Evolutionary conservation across 768 basidiomycete genomes (phyloP).

Genomic region (Boletus pseudopeckii): DNA sequence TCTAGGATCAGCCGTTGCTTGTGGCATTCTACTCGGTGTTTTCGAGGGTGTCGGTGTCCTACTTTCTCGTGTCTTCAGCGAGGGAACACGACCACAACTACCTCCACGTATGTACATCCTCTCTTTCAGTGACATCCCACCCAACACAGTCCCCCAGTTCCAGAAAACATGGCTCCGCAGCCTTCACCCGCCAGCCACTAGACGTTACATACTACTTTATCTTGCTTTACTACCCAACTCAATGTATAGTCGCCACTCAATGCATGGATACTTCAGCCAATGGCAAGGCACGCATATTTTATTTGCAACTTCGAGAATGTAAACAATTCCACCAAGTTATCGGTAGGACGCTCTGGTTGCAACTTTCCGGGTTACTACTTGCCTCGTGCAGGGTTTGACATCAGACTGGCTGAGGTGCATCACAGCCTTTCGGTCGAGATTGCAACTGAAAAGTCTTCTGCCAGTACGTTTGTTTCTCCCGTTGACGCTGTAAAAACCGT

Average conservation of each 20-base stretch:
- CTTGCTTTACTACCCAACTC: slow-evolving; percentile 32
- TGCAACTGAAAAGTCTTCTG: not conserved
- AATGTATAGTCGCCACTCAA: slow-evolving; percentile 37
- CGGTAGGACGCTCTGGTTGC: not conserved
- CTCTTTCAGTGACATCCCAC: not conserved
- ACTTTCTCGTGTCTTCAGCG: slow-evolving; percentile 83
- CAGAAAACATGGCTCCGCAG: slow-evolving; percentile 54
- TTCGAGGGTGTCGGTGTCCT: slow-evolving; percentile 96
- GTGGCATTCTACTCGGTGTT: slow-evolving; percentile 92
- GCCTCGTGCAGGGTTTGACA: slow-evolving; percentile 1
- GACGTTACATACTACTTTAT: slow-evolving; percentile 38
- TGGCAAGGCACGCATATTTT: slow-evolving; percentile 24
- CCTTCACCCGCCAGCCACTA: slow-evolving; percentile 47
- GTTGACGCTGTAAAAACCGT: not conserved
- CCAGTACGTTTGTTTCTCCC: slow-evolving; percentile 1
- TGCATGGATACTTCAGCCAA: slow-evolving; percentile 28
- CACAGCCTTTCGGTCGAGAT: slow-evolving; percentile 4
- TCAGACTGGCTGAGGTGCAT: slow-evolving; percentile 3
- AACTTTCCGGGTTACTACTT: not conserved
- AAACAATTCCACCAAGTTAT: not conserved
- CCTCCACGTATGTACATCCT: slow-evolving; percentile 59
- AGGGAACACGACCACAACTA: slow-evolving; percentile 74
- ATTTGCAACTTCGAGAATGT: not conserved
- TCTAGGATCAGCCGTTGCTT: slow-evolving; percentile 89
- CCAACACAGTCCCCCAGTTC: slow-evolving; percentile 38